Evolutionary conservation across 129 eudicot genomes (phyloP).

Genomic region (Tagetes patula): DNA sequence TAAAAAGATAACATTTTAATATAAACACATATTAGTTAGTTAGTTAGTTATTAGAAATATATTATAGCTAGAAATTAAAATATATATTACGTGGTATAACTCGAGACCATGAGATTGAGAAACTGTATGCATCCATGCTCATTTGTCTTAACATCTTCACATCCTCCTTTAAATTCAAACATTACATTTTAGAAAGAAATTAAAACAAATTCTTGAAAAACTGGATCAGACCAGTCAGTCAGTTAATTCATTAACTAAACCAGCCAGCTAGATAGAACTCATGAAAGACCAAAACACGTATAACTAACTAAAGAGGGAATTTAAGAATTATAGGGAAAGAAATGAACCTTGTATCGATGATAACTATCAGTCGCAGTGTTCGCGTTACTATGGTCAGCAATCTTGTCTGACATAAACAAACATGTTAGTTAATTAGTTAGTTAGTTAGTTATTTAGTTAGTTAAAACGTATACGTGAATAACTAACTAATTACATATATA

Average conservation of each 20-base stretch:
- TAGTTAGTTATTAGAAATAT: not conserved
- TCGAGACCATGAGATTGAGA: constrained; percentile 57
- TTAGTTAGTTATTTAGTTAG: too few relatives aligned
- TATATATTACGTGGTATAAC: constrained; percentile 40
- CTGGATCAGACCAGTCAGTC: not conserved
- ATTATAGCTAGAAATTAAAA: not conserved
- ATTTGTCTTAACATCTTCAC: constrained; percentile 39
- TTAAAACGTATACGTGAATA: too few relatives aligned
- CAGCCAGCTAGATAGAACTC: not conserved
- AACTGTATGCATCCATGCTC: constrained; percentile 51
- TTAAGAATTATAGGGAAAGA: not conserved
- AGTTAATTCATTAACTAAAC: not conserved
- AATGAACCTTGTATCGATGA: constrained; percentile 49
- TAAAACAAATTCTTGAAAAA: not conserved
- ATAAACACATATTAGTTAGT: not conserved
- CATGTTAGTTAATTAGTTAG: not conserved
- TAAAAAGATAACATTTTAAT: not conserved
- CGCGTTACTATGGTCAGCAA: constrained; percentile 42
- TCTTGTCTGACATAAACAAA: constrained; percentile 34
- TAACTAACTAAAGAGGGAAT: not conserved
- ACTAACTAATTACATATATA: not conserved
- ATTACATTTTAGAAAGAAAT: not conserved
- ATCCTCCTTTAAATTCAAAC: constrained; percentile 38
- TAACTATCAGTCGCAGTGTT: constrained; percentile 44
- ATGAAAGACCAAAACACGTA: not conserved